Percentiles rank a stretch among this genome's conserved stretches.
Evolutionary conservation across 306 rosid genomes (phyloP).

Genomic region (Castanopsis chinensis): DNA sequence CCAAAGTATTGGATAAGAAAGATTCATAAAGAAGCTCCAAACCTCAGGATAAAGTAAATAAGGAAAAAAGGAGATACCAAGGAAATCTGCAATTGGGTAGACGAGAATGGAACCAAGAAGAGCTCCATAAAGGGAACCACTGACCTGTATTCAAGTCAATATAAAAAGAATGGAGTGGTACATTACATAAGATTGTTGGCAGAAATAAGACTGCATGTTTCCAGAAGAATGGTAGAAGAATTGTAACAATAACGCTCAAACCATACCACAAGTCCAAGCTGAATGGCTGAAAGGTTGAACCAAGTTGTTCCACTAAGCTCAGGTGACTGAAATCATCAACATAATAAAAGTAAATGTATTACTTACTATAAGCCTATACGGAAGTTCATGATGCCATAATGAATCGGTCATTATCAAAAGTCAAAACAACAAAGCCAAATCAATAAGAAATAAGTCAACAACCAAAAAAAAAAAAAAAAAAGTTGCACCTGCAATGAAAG

Average conservation of each 20-base stretch:
- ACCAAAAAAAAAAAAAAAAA: too few species aligned
- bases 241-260: constrained; percentile 15
- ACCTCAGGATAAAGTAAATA: constrained; percentile 17
- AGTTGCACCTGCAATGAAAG: constrained; percentile 68
- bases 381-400: background rate
- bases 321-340: constrained; percentile 60
- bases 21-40: constrained; percentile 14
- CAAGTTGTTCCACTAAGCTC: constrained; percentile 82
- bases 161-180: background rate
- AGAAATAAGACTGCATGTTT: background rate
- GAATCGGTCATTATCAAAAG: background rate
- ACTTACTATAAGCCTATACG: background rate
- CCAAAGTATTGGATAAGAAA: constrained; percentile 25
- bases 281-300: constrained; percentile 78
- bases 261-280: constrained; percentile 94
- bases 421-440: background rate
- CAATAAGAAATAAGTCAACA: constrained; percentile 1
- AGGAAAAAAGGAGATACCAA: constrained; percentile 54
- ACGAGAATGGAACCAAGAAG: constrained; percentile 84
- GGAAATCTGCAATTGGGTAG: constrained; percentile 79
- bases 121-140: constrained; percentile 97
- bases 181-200: background rate
- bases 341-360: background rate
- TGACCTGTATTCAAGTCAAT: constrained; percentile 51
- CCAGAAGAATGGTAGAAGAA: constrained; percentile 6